These are phyloP conservation scores for Wickerhamomyces subpelliculosus DNA, from an alignment of 805 yeast species.

Conservation along the genomic window DNA sequence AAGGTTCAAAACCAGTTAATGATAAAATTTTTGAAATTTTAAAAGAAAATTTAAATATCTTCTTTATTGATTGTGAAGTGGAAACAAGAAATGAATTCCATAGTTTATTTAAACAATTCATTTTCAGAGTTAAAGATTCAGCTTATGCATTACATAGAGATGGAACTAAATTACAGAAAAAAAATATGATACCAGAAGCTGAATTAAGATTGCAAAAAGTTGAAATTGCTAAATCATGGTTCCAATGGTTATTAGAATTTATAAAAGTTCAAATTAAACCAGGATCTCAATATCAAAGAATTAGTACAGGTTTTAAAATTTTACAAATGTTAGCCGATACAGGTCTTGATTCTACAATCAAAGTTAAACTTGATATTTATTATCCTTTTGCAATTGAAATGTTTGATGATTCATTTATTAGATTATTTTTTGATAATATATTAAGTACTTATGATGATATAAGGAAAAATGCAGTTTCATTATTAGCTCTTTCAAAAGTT, in stretches of 20 bases:
- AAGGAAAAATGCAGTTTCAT: conserved; percentile 41
- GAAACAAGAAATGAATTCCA: conserved; percentile 62
- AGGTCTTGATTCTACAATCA: conserved; percentile 46
- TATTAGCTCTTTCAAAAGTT: conserved; percentile 30
- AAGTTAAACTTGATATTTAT: conserved; percentile 35
- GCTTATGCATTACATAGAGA: conserved; percentile 52
- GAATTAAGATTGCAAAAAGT: conserved; percentile 23
- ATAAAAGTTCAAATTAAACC: conserved; percentile 39
- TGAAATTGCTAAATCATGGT: conserved; percentile 29
- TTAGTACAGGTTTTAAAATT: conserved; percentile 43
- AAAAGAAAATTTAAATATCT: conserved; percentile 35
- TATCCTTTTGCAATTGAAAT: conserved; percentile 43
- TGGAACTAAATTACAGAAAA: conserved; percentile 31
- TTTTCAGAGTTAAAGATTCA: conserved; percentile 63
- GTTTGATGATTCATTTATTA: conserved; percentile 30
- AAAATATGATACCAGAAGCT: conserved; percentile 34
- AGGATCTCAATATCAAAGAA: conserved; percentile 49
- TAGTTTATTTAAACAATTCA: conserved; percentile 54
- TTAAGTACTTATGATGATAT: conserved; percentile 75
- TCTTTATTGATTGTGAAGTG: conserved; percentile 59
- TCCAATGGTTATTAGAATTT: conserved; percentile 31
- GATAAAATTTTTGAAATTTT: conserved; percentile 37
- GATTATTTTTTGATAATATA: conserved; percentile 53
- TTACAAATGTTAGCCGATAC: conserved; percentile 40
- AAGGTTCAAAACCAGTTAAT: conserved; percentile 52